Evolutionary conservation across 2,329 filamentous ascomycete species (phyloP), one percentile per base, ranked within the genome.

Genomic region (Pseudopithomyces chartarum): DNA sequence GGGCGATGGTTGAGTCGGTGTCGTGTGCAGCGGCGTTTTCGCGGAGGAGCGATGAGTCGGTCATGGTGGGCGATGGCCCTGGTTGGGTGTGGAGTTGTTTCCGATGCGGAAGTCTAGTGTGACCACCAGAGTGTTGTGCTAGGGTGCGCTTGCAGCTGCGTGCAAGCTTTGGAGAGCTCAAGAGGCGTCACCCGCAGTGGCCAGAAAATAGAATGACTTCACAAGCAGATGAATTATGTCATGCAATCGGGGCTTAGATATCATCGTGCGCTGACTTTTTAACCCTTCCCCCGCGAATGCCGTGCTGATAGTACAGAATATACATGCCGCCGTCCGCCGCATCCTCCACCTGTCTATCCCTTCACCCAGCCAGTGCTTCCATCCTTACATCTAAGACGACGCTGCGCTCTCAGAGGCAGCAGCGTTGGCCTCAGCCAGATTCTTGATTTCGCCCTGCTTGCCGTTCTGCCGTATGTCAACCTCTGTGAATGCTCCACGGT

Each of bases 401-500:
- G 52, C 36, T 42, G 80, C 76, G 60, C 74, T 70, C 68, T 80
- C 71, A 26, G 78, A 76, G 65, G 81, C 76, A 53, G 80, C 80
- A 52, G 77, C 75, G 73, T 86, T 85, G 59, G 82, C 84, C 55
- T 78, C 73, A 58, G 79, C 86, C 66, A 97, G 81, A 76, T 84
- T 87, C 86, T 91, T 90, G 74, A 83, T 68, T 46, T 98, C 94
- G 77, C 92, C 90, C 83, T 96, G 91, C 87, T 97, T 97, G 84
- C 95, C 95, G 82, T 92, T 92, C 95, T 98, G 79, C 48, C 53
- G 22, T 32, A 32, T 32, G 44, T 72, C 62, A 72, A 67, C 62
- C 52, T 45, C 20, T 17, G 26, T 78, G 59, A 75, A 70, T 26
- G 34, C 36, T 39, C 54, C 46, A 43, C 23, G 42, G 44, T 49